These are phyloP conservation scores for Cornus florida DNA, from an alignment of 148 eudicot genomes.

Conservation along the genomic window DNA sequence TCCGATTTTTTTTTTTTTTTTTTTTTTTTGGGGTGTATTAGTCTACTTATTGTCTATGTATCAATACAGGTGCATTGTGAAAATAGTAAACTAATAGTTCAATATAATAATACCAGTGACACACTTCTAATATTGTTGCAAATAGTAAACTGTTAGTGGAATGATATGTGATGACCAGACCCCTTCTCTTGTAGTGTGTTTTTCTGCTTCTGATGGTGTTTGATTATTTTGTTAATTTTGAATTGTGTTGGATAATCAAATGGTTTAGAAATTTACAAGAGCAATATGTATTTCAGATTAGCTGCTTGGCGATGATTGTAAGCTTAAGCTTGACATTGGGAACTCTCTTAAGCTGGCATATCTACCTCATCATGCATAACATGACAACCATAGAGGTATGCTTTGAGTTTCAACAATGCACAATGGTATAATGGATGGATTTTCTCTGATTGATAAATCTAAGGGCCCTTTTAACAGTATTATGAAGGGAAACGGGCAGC, in stretches of 20 bases:
- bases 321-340: constrained; percentile 44
- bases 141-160: too few relatives aligned
- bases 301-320: constrained; percentile 27
- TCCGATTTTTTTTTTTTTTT: too few relatives aligned
- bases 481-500: constrained; percentile 52
- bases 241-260: neutral
- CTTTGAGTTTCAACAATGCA: constrained; percentile 6
- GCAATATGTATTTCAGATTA: constrained; percentile 37
- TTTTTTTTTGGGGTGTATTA: too few relatives aligned
- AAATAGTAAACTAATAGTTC: too few relatives aligned
- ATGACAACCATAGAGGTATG: constrained; percentile 75
- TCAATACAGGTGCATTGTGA: too few relatives aligned
- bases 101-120: too few relatives aligned
- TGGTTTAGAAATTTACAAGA: constrained; percentile 6
- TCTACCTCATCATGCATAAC: constrained; percentile 55
- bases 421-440: neutral
- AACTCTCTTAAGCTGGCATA: constrained; percentile 60
- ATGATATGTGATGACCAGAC: too few relatives aligned
- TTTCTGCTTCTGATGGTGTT: neutral
- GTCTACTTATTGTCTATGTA: too few relatives aligned
- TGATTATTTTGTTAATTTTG: neutral
- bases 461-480: constrained; percentile 32
- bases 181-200: neutral
- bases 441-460: neutral
- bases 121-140: too few relatives aligned